A percentile compares a stretch with the other conserved stretches of the same genome.
Conservation (phyloP, 495 filamentous ascomycete genomes). For the Aspergillus bertholletiae region DNA sequence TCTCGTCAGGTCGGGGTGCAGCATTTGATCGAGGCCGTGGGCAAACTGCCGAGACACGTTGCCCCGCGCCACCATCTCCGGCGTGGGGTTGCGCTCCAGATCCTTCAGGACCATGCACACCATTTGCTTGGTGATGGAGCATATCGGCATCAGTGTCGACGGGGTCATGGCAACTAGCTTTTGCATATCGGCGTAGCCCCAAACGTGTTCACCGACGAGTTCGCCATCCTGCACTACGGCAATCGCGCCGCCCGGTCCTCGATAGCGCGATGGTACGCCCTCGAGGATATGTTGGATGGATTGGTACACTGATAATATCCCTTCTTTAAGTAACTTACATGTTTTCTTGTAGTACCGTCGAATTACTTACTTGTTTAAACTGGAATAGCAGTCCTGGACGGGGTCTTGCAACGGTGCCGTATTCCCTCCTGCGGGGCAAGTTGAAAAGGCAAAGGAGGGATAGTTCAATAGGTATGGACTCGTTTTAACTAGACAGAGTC, state of each 20-base stretch:
- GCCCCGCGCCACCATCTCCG: conserved; percentile 15
- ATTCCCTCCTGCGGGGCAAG: no score
- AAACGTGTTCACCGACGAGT: conserved; percentile 22
- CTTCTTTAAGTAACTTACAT: no score
- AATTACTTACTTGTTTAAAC: no score
- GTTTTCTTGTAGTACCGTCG: no score
- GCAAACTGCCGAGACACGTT: conserved; percentile 18
- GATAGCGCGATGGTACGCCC: not conserved
- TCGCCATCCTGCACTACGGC: conserved; percentile 29
- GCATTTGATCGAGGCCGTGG: conserved; percentile 15
- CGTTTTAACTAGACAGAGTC: no score
- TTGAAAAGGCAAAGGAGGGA: no score
- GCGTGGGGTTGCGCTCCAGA: conserved; percentile 13
- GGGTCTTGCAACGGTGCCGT: no score
- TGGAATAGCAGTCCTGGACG: no score
- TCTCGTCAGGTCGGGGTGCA: conserved; percentile 15
- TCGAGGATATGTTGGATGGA: not conserved
- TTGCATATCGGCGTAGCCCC: conserved; percentile 32
- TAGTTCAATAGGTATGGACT: no score
- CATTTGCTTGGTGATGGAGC: conserved; percentile 36
- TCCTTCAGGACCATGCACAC: conserved; percentile 27
- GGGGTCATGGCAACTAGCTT: conserved; percentile 20
- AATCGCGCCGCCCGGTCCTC: conserved; percentile 27
- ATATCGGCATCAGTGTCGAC: conserved; percentile 27
- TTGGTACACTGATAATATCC: not conserved